These are phyloP conservation scores for Auxenochlorella pyrenoidosa DNA, from an alignment of 139 green algal genomes.

Conservation along the genomic window DNA sequence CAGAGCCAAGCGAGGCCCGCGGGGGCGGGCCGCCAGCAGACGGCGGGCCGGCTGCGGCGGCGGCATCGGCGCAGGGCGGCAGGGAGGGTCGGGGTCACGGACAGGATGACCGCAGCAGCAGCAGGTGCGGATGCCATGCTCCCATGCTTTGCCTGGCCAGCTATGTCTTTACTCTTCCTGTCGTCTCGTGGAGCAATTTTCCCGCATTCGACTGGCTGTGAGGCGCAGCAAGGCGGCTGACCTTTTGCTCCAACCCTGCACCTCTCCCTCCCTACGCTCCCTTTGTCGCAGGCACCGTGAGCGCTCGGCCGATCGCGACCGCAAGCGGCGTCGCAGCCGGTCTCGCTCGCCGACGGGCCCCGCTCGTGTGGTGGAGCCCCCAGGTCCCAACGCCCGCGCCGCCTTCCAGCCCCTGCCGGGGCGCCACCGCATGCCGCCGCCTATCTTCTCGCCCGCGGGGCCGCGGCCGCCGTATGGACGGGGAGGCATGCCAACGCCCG, in stretches of 20 bases:
- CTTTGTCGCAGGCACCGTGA: neutral
- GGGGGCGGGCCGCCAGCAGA: constrained; percentile 14
- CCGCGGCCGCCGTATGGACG: neutral
- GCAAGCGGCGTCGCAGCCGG: constrained; percentile 6
- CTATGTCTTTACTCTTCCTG: neutral
- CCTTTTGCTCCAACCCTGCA: neutral
- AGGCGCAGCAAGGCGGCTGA: no score
- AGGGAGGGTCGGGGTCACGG: neutral
- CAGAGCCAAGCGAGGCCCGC: neutral
- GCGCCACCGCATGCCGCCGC: neutral
- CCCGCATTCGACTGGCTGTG: no score
- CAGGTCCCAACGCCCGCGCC: neutral
- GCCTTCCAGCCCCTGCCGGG: neutral
- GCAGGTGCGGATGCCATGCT: neutral
- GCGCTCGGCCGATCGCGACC: neutral
- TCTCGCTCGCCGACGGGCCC: neutral
- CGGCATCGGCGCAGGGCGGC: neutral
- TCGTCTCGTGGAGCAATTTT: no score
- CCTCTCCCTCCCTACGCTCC: no score
- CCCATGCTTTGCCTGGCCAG: neutral
- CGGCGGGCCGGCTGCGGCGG: neutral
- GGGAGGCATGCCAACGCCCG: neutral
- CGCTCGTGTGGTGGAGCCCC: neutral
- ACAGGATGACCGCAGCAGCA: neutral
- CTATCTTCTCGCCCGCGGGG: neutral